Conservation (phyloP, 2,329 filamentous ascomycete species). For the Pseudodiploospora longispora region DNA sequence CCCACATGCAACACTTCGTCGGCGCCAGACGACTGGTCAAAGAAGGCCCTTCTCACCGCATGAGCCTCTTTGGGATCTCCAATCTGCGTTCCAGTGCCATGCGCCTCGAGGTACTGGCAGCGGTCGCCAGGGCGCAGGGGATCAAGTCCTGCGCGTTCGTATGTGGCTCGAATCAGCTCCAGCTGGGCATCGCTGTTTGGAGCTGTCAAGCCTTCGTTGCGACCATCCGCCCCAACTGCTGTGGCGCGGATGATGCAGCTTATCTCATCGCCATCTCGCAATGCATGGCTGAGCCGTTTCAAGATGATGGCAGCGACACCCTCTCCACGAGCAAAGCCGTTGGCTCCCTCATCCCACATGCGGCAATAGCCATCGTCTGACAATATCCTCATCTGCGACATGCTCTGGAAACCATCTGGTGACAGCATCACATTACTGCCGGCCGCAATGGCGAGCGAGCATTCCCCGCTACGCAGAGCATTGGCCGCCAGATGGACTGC, state of each 20-base stretch:
- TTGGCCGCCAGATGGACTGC: constrained; percentile 20
- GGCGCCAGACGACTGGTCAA: constrained; percentile 13
- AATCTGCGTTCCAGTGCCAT: constrained; percentile 31
- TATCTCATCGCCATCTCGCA: constrained; percentile 32
- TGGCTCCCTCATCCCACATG: constrained; percentile 30
- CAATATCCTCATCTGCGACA: constrained; percentile 10
- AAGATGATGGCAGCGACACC: constrained; percentile 32
- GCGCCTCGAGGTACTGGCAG: constrained; percentile 19
- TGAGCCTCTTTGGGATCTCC: constrained; percentile 15
- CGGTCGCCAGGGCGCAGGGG: constrained; percentile 13
- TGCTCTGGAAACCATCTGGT: constrained; percentile 5
- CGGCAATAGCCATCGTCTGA: constrained; percentile 4
- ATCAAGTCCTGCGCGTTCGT: constrained; percentile 19
- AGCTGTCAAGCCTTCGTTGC: constrained; percentile 29
- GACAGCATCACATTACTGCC: constrained; percentile 31
- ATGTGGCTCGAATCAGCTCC: constrained; percentile 19
- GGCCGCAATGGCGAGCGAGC: constrained; percentile 27
- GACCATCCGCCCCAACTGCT: constrained; percentile 31
- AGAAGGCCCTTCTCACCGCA: constrained; percentile 16
- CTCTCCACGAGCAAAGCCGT: constrained; percentile 39
- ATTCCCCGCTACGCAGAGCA: constrained; percentile 16
- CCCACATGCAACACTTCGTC: background rate
- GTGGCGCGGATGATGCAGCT: constrained; percentile 25
- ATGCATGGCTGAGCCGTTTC: constrained; percentile 34
- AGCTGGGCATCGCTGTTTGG: constrained; percentile 10